Base-by-base conservation (phyloP, 2,329 filamentous ascomycete species). In the Pyrenophora seminiperda region DNA sequence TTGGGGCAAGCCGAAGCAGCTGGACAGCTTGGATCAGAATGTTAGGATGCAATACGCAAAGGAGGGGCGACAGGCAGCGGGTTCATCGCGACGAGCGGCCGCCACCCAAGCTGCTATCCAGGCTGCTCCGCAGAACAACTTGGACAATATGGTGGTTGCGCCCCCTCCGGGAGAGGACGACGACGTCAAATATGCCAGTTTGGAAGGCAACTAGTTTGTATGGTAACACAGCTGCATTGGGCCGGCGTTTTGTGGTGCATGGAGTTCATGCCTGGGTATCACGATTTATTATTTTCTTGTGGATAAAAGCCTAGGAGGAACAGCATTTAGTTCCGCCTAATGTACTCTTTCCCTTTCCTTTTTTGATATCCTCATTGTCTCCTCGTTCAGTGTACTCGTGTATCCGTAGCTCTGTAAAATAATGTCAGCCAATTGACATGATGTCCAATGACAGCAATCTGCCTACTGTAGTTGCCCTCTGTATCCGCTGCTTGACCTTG, bases 11-110 rank as follows among this genome's bases (percentile, higher is more conserved):
- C 93, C 95, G 13, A 94, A 91, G 77, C 88, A 93, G 1, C 81
- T 99, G 47, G 94, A 96, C 48, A 95, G 85, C 18, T 89, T 97
- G 85, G 90, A 96, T 57, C 87, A 88, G 54, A 91, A 97, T 46
- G 84, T 96, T 71, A 83, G 93, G 34, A 81, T 88, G 59, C 83
- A 88, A 66, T 91, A 96, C 78, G 85, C 92, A 17, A 83, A 86
- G 29, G 91, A 95, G 65, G 93, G 89, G 2, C 78, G 89, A 44
- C 62, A 67, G 40, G 61, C 56, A 5, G 64, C 61, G 1, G 65
- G 67, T 3, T 49, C 63, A 19, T 65, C 60, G 3, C 62, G 62
- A 37, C 62, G 63, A 40, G 62, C 62, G 18, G 68, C 66, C 32
- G 58, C 63, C 11, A 56, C 64, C n/a, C 63, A 69, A 44, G 69